phyloP scores from a whole-genome alignment of 768 basidiomycete genomes.

The Astraeus odoratus region DNA sequence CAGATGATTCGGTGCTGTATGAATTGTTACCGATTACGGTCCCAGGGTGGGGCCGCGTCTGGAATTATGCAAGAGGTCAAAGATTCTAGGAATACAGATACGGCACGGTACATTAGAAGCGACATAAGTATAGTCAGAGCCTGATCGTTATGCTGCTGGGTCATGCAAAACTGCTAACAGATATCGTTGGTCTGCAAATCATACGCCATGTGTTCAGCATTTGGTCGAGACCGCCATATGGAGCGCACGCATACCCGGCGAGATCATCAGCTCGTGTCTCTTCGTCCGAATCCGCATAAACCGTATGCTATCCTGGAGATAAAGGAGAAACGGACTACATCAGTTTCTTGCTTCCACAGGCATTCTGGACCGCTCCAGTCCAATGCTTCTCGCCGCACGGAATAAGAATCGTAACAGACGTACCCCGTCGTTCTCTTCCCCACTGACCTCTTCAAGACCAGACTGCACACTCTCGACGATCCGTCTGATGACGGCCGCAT shows the following conservation, averaged over 20 bases:
- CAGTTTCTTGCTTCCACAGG: not conserved
- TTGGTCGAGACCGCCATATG: not conserved
- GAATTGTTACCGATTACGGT: not conserved
- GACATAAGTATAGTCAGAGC: not conserved
- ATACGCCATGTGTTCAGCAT: not conserved
- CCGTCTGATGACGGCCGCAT: constrained; percentile 61
- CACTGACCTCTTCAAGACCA: constrained; percentile 75
- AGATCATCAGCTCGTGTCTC: constrained; percentile 90
- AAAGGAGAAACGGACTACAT: constrained; percentile 1
- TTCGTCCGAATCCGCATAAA: constrained; percentile 90
- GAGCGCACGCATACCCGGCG: constrained; percentile 58
- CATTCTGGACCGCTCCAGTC: not conserved
- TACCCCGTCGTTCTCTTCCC: constrained; percentile 53
- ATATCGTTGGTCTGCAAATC: constrained; percentile 60
- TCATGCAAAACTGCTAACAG: constrained; percentile 81
- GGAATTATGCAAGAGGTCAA: constrained; percentile 7
- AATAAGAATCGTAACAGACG: constrained; percentile 22
- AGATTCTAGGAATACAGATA: constrained; percentile 12
- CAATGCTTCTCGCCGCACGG: not conserved
- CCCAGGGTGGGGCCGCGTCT: not conserved
- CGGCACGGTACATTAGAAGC: not conserved
- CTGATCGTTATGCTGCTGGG: constrained; percentile 41
- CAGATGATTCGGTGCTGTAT: not conserved
- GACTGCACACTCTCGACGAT: constrained; percentile 74
- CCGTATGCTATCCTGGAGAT: constrained; percentile 78